A percentile compares a stretch with the other conserved stretches of the same genome.
Evolutionary conservation across 2,329 filamentous ascomycete genomes (phyloP).

Genomic region (Beauveria caledonica): DNA sequence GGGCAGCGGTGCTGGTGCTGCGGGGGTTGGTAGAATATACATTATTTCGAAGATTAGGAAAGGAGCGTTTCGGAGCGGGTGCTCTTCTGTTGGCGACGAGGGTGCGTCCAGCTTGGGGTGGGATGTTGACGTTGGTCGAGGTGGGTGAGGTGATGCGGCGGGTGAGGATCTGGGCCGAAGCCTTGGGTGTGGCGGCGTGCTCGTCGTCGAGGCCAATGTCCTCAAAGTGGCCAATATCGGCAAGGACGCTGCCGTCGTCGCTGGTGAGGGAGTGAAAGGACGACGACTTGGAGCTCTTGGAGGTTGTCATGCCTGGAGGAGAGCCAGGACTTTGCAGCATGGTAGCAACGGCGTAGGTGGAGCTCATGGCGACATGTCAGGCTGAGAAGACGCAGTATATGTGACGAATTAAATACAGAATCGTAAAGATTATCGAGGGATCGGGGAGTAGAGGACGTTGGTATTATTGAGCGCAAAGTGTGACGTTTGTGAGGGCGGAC

Average conservation of each 20-base stretch:
- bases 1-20: conserved; percentile 36
- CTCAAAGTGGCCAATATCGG: conserved; percentile 79
- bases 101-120: conserved; percentile 17
- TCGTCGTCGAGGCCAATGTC: conserved; percentile 77
- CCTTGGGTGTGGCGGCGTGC: conserved; percentile 38
- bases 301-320: conserved; percentile 59
- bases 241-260: conserved; percentile 61
- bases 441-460: neutral
- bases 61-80: conserved; percentile 32
- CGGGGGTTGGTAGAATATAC: conserved; percentile 41
- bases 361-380: conserved; percentile 29
- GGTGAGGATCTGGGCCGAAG: conserved; percentile 36
- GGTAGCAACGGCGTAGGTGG: conserved; percentile 22
- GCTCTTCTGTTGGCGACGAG: conserved; percentile 22
- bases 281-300: conserved; percentile 85
- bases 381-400: neutral
- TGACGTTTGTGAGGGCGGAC: neutral
- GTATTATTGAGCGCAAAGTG: neutral
- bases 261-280: conserved; percentile 75
- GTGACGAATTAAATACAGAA: neutral
- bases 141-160: conserved; percentile 17
- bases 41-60: conserved; percentile 38
- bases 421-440: neutral
- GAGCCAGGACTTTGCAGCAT: conserved; percentile 27
- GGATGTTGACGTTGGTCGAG: conserved; percentile 14